A percentile compares a stretch with the other conserved stretches of the same genome.
Evolutionary conservation across 441 rosid species (phyloP).

Genomic region (Omphalea diandra): DNA sequence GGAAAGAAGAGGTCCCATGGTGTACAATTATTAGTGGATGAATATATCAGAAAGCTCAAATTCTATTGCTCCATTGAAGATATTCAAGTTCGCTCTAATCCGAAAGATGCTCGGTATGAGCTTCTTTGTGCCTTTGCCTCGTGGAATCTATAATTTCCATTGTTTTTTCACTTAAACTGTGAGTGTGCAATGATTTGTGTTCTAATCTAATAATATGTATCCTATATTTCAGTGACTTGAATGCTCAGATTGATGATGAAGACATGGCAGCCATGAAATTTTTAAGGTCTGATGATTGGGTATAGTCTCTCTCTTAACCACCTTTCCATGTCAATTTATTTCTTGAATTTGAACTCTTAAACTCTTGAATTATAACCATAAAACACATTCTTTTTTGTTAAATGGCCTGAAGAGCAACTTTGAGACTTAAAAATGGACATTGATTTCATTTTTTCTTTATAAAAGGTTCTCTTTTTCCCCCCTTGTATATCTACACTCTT

Average conservation of each 20-base stretch:
- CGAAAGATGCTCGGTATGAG: conserved; percentile 64
- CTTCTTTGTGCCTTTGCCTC: neutral
- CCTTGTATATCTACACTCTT: too few species aligned
- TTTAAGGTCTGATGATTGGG: conserved; percentile 83
- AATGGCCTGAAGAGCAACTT: neutral
- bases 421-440: neutral
- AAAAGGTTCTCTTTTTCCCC: neutral
- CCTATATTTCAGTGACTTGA: conserved; percentile 46
- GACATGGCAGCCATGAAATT: conserved; percentile 57
- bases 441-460: neutral
- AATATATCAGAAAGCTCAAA: conserved; percentile 62
- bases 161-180: neutral
- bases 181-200: neutral
- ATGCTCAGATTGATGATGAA: conserved; percentile 80
- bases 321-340: neutral
- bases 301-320: conserved; percentile 28
- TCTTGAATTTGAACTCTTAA: neutral
- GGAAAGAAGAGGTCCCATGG: conserved; percentile 80
- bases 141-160: neutral
- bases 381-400: neutral
- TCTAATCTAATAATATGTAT: neutral
- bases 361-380: neutral
- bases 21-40: conserved; percentile 70
- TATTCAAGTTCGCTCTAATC: conserved; percentile 69
- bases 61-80: conserved; percentile 62